A percentile compares a stretch with the other conserved stretches of the same genome.
These are phyloP conservation scores for Neurospora crassa DNA, from an alignment of 2,329 filamentous ascomycete genomes.

Conservation along the genomic window DNA sequence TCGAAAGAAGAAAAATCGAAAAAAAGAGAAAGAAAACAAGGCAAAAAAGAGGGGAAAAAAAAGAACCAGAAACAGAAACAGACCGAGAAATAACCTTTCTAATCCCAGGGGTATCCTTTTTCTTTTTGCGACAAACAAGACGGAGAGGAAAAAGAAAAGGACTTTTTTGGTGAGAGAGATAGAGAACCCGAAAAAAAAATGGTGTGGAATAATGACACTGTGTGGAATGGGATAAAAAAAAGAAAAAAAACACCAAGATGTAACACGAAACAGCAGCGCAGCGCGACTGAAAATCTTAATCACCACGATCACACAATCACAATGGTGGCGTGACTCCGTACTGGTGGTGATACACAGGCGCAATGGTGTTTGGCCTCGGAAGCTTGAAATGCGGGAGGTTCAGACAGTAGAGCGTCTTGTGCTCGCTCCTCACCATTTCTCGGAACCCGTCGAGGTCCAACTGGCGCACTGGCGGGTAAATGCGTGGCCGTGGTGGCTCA, in stretches of 20 bases:
- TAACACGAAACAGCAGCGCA: not conserved
- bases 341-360: not conserved
- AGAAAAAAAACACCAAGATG: not conserved
- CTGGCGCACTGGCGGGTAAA: constrained; percentile 12
- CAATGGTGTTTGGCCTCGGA: not conserved
- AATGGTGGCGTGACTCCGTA: not conserved
- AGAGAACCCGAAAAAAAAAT: not conserved
- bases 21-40: no score
- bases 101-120: not conserved
- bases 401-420: not conserved
- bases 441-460: constrained; percentile 3
- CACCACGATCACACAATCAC: not conserved
- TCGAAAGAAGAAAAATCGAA: no score
- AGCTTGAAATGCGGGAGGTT: not conserved
- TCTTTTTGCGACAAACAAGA: not conserved
- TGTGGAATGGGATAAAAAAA: not conserved
- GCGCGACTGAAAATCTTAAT: not conserved
- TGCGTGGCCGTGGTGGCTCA: constrained; percentile 8
- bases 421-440: not conserved
- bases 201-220: not conserved
- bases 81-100: not conserved
- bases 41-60: no score
- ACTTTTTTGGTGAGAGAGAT: not conserved
- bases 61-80: not conserved
- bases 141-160: not conserved